phyloP scores from a whole-genome alignment of 805 yeast genomes.

The Yamadazyma endophytica region DNA sequence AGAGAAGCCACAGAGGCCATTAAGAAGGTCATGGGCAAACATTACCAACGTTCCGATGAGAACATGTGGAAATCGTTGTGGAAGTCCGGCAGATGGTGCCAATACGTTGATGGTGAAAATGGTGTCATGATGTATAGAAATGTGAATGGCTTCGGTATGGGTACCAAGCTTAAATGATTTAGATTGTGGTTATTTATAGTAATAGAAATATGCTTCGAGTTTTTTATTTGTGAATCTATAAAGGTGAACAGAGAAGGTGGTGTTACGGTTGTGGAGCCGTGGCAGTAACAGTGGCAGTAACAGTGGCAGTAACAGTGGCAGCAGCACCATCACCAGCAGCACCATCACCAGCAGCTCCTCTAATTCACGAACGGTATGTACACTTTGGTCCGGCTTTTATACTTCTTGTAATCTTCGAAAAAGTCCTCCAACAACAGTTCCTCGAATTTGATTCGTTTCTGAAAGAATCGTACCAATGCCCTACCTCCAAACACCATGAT shows the following conservation, averaged over 20 bases:
- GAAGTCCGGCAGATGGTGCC: slow-evolving; percentile 62
- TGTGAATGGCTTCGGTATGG: slow-evolving; percentile 46
- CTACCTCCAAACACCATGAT: slow-evolving; percentile 49
- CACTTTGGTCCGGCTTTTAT: slow-evolving; percentile 46
- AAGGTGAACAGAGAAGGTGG: too few relatives aligned
- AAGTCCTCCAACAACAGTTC: slow-evolving; percentile 62
- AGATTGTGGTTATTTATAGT: neutral
- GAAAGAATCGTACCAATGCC: slow-evolving; percentile 69
- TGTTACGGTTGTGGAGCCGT: too few relatives aligned
- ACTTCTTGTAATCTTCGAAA: slow-evolving; percentile 63
- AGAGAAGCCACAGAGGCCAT: slow-evolving; percentile 75
- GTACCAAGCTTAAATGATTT: slow-evolving; percentile 11
- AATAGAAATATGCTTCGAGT: neutral
- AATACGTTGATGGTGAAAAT: slow-evolving; percentile 68
- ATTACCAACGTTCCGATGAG: slow-evolving; percentile 63
- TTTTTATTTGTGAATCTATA: slow-evolving; percentile 2
- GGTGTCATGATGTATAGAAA: slow-evolving; percentile 76
- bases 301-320: too few relatives aligned
- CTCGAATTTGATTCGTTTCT: slow-evolving; percentile 62
- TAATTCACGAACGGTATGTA: slow-evolving; percentile 38
- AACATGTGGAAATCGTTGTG: slow-evolving; percentile 71
- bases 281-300: too few relatives aligned
- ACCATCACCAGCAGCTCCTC: too few relatives aligned
- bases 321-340: too few relatives aligned
- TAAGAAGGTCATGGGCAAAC: slow-evolving; percentile 80